Conservation (phyloP, 106 monocot genomes). For the Dendrobium huoshanense region DNA sequence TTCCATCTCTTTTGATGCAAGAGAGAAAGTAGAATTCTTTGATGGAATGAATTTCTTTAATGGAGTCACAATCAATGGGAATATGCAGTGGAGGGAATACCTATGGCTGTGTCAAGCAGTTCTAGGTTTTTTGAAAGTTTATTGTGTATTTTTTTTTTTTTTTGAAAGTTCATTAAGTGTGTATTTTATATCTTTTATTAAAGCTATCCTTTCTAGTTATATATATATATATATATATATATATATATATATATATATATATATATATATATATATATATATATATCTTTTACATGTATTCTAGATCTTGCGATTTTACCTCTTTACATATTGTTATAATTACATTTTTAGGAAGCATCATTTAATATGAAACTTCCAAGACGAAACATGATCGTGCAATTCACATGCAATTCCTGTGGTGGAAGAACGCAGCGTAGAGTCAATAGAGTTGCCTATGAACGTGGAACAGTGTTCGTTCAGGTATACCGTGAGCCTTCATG, state of each 20-base stretch:
- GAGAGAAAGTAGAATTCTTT: not conserved
- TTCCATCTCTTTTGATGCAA: not conserved
- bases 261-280: too few species aligned
- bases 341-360: slow-evolving; percentile 18
- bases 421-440: slow-evolving; percentile 32
- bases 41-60: not conserved
- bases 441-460: slow-evolving; percentile 32
- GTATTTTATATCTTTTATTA: not conserved
- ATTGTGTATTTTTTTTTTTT: not conserved
- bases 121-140: not conserved
- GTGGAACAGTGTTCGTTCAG: slow-evolving; percentile 43
- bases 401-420: slow-evolving; percentile 41
- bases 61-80: not conserved
- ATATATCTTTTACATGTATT: too few species aligned
- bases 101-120: not conserved
- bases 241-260: not conserved
- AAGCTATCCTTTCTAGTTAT: not conserved
- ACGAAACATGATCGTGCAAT: slow-evolving; percentile 36
- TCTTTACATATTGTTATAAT: not conserved
- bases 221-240: too few species aligned
- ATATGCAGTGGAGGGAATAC: not conserved
- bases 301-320: not conserved
- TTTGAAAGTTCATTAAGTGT: not conserved
- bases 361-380: slow-evolving; percentile 34
- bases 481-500: not conserved